Percentiles rank a stretch among this genome's conserved stretches.
Conservation (phyloP, 2,329 filamentous ascomycete species). For the Coleophoma cylindrospora region DNA sequence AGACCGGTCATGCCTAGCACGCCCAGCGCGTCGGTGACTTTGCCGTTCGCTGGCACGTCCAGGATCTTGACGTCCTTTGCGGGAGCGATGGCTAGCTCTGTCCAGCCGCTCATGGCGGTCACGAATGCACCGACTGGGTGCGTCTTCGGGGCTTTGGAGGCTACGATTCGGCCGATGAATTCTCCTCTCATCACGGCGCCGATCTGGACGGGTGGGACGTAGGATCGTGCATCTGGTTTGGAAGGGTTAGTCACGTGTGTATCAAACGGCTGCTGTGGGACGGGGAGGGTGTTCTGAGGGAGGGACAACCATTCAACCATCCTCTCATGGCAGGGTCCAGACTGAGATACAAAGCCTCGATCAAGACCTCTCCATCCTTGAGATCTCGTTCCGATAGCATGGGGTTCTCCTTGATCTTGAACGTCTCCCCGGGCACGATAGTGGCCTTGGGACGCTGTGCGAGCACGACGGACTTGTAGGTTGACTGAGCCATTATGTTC, state of each 20-base stretch:
- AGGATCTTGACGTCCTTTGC: constrained; percentile 41
- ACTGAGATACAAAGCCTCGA: constrained; percentile 55
- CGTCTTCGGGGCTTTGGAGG: constrained; percentile 43
- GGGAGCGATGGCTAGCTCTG: constrained; percentile 54
- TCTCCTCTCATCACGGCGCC: constrained; percentile 62
- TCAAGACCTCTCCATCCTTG: constrained; percentile 57
- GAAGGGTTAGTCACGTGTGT: background rate
- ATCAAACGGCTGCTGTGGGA: too few species aligned
- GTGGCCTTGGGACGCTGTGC: constrained; percentile 53
- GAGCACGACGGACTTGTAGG: constrained; percentile 39
- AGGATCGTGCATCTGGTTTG: constrained; percentile 42
- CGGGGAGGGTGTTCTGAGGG: constrained; percentile 11
- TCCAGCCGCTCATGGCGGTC: constrained; percentile 53
- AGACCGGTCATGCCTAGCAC: constrained; percentile 61
- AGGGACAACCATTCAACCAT: constrained; percentile 49
- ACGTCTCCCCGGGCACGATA: constrained; percentile 60
- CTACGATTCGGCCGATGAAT: constrained; percentile 54
- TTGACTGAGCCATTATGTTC: constrained; percentile 3
- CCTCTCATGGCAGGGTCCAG: constrained; percentile 69
- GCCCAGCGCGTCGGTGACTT: constrained; percentile 53
- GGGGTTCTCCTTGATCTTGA: constrained; percentile 43
- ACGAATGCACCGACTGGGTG: constrained; percentile 54
- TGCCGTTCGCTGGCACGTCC: constrained; percentile 31
- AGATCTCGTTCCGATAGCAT: constrained; percentile 39
- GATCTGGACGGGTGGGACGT: constrained; percentile 60